Base-by-base conservation (phyloP, 306 rosid genomes). In the Rosa lucieae region DNA sequence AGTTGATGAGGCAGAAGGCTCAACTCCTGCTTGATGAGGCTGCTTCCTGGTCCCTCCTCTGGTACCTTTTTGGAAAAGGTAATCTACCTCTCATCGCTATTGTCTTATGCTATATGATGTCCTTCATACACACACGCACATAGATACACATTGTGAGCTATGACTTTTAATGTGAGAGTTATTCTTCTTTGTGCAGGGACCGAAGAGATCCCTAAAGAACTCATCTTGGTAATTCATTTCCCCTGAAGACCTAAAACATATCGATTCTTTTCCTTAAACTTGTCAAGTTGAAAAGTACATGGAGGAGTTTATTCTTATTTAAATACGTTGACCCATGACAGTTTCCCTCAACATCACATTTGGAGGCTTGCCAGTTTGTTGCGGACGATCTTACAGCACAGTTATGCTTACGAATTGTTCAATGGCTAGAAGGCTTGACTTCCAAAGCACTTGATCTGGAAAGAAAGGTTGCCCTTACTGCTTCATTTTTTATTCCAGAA, bases 1-100 rank as follows among this genome's bases (percentile, higher is more conserved):
- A 93, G 83, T 84, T 95, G 85, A 91, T 93, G 93, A 92, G 96
- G 90, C 98, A 92, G 90, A 91, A 91, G 90, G 94, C 98, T 85
- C 98, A 89, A 74, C 87, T 89, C 83, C 79, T 95, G 83, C 93
- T 95, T 78, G 96, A 95, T 46, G 99, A 95, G 88, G 99, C 97
- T 29, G 99, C 99, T 63, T 89, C 99, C 3, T 95, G 99, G 99
- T 95, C 97, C 74, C 97, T 95, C 78, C 73, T 95, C 88, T 95
- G 99, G 99, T 86, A 89, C 82, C 97, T 95, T 66, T 95, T 85
- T 73, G 99, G 96, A 81, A 91, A 95, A 93, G 97, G 99, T 39
- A 90, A 91, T 91, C 74, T 78, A 79, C 85, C 37, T 81, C 73
- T 63, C 70, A 55, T 87, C 85, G 78, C 23, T 40, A 73, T 18